A percentile compares a stretch with the other conserved stretches of the same genome.
Conservation (phyloP, 1,139 yeast genomes). For the Trichomonascaceae sp. region DNA sequence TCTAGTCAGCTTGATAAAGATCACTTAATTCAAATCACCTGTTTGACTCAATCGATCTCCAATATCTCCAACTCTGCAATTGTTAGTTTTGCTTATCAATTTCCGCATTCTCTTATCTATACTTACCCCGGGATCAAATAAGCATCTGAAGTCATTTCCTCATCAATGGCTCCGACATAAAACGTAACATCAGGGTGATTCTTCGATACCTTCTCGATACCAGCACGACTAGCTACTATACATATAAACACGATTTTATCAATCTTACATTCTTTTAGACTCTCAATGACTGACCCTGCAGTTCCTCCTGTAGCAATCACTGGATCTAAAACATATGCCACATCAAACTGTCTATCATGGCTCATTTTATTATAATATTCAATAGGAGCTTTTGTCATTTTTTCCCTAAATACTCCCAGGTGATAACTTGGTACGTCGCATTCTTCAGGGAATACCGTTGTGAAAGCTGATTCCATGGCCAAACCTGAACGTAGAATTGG, state of each 20-base stretch:
- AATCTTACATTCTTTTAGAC: slow-evolving; percentile 33
- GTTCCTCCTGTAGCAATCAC: slow-evolving; percentile 36
- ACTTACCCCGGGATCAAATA: slow-evolving; percentile 32
- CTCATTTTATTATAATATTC: slow-evolving; percentile 36
- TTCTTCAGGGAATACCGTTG: slow-evolving; percentile 26
- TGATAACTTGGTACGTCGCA: slow-evolving; percentile 30
- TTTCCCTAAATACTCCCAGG: slow-evolving; percentile 32
- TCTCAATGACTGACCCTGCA: slow-evolving; percentile 32
- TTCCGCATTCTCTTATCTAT: neutral
- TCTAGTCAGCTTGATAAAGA: no score
- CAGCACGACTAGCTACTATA: slow-evolving; percentile 26
- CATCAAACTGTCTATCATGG: slow-evolving; percentile 20
- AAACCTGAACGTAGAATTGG: slow-evolving; percentile 34
- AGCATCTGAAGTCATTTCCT: slow-evolving; percentile 24
- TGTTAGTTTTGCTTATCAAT: slow-evolving; percentile 5
- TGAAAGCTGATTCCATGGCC: slow-evolving; percentile 31
- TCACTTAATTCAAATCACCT: neutral
- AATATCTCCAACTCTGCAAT: slow-evolving; percentile 29
- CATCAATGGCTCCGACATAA: slow-evolving; percentile 30
- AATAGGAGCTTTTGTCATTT: slow-evolving; percentile 30
- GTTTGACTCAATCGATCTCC: slow-evolving; percentile 28
- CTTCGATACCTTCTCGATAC: slow-evolving; percentile 21
- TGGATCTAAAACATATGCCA: slow-evolving; percentile 33
- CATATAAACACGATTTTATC: slow-evolving; percentile 28
- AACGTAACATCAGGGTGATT: slow-evolving; percentile 27